Percentiles rank a stretch among this genome's conserved stretches.
phyloP scores from a whole-genome alignment of 345 rosid genomes.

The Streptanthus diversifolius region DNA sequence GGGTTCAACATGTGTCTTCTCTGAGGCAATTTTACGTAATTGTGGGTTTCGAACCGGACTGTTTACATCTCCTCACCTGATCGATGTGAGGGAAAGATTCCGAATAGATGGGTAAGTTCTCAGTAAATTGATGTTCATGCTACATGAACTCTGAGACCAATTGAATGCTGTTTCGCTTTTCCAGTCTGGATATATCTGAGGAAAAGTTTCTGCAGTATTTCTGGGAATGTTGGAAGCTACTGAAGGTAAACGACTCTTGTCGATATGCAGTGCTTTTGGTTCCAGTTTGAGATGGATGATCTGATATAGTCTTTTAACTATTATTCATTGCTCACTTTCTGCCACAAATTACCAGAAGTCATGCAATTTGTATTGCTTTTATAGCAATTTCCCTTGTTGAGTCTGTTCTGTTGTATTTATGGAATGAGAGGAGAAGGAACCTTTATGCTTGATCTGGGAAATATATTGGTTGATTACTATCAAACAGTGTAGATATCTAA shows the following conservation, averaged over 20 bases:
- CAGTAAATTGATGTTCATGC: background rate
- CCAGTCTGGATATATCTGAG: constrained; percentile 74
- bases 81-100: constrained; percentile 91
- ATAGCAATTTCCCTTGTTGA: background rate
- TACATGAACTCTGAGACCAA: constrained; percentile 7
- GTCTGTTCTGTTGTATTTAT: constrained; percentile 6
- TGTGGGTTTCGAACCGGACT: constrained; percentile 80
- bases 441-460: background rate
- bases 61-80: constrained; percentile 87
- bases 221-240: constrained; percentile 80
- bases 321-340: background rate
- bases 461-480: background rate
- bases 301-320: background rate
- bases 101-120: constrained; percentile 71
- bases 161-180: constrained; percentile 25
- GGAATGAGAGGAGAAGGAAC: constrained; percentile 9
- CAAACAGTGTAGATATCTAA: constrained; percentile 1
- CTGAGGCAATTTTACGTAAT: constrained; percentile 78
- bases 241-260: constrained; percentile 52
- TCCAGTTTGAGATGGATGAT: background rate
- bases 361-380: background rate
- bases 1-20: constrained; percentile 94
- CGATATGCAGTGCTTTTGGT: constrained; percentile 4
- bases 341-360: constrained; percentile 1
- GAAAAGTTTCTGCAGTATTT: constrained; percentile 76